Evolutionary conservation across 495 filamentous ascomycete genomes (phyloP), one percentile per base, ranked within the genome.

Genomic region (Margaritispora aquatica): DNA sequence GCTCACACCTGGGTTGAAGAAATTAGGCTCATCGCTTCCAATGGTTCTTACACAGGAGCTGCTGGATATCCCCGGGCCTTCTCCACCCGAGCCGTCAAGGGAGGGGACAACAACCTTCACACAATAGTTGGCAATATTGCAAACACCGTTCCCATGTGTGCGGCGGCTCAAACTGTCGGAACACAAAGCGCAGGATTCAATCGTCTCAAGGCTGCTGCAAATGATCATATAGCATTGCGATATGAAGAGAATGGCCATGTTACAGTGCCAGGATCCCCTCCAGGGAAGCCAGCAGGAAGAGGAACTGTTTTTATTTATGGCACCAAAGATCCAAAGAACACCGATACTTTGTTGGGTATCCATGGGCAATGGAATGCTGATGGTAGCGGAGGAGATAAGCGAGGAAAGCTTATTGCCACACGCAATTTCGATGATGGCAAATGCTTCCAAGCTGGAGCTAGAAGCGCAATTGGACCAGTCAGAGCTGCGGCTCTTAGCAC

Each of bases 241-340:
- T 94, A 90, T 71, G 77, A 82, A 51, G 92, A 97, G 63, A 97
- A 97, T 66, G 92, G 92, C 17, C 92, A 97, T 71, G 88, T 94
- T 57, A 88, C 85, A 1, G 74, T 84, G 0, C 83, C 86, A 5
- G 66, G 77, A 26, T 79, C 79, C 48, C 79, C 83, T 23, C 68
- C 67, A 0, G 77, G 77, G 15, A 89, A 90, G 68, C 89, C 88
- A 0, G 51, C 75, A 58, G 86, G 87, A 41, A 80, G 84, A 20
- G 92, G 92, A 23, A 86, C 82, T 13, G 80, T 93, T 20, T 95
- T 84, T 67, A 77, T 97, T 47, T 96, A 92, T 66, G 92, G 88
- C 48, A 97, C 92, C 4, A 84, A 80, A 1, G 52, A 88, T 34
- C 83, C 86, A 17, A 78, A 74, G 20, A 63, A 73, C 27, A 70